Conservation (phyloP, 805 yeast species). For the Candida khao-thaluensis region DNA sequence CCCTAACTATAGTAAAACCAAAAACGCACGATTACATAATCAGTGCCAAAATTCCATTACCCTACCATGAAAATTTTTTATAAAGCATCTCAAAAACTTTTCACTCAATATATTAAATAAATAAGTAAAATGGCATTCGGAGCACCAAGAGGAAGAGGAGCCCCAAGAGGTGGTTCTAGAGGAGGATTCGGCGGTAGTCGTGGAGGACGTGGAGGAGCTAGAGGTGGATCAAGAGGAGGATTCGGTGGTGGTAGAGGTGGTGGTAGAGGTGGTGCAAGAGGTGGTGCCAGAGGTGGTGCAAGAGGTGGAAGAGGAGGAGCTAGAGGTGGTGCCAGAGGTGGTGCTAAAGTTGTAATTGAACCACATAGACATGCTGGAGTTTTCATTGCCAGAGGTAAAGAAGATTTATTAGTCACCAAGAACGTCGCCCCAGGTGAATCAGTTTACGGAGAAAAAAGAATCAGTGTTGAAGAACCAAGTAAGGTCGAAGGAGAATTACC, state of each 20-base stretch:
- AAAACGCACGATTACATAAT: slow-evolving; percentile 12
- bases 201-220: slow-evolving; percentile 23
- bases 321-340: slow-evolving; percentile 81
- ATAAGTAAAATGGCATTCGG: slow-evolving; percentile 61
- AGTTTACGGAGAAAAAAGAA: slow-evolving; percentile 97
- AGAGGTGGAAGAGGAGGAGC: slow-evolving; percentile 62
- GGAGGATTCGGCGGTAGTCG: slow-evolving; percentile 31
- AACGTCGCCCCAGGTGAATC: slow-evolving; percentile 98
- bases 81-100: slow-evolving; percentile 7
- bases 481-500: slow-evolving; percentile 84
- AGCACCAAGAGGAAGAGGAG: slow-evolving; percentile 65
- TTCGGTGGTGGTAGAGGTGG: slow-evolving; percentile 57
- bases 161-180: slow-evolving; percentile 57
- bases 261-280: slow-evolving; percentile 47
- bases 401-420: slow-evolving; percentile 95
- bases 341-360: slow-evolving; percentile 95
- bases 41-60: slow-evolving; percentile 4
- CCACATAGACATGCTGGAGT: slow-evolving; percentile 99
- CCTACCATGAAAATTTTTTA: slow-evolving; percentile 5
- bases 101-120: slow-evolving; percentile 2
- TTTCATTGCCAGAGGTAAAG: slow-evolving; percentile 99
- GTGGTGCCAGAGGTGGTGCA: slow-evolving; percentile 37
- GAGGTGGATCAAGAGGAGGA: slow-evolving; percentile 50
- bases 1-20: background rate
- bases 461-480: slow-evolving; percentile 89